These are phyloP conservation scores for Sextonia rubra DNA, from an alignment of 164 flowering plant species.

Conservation along the genomic window DNA sequence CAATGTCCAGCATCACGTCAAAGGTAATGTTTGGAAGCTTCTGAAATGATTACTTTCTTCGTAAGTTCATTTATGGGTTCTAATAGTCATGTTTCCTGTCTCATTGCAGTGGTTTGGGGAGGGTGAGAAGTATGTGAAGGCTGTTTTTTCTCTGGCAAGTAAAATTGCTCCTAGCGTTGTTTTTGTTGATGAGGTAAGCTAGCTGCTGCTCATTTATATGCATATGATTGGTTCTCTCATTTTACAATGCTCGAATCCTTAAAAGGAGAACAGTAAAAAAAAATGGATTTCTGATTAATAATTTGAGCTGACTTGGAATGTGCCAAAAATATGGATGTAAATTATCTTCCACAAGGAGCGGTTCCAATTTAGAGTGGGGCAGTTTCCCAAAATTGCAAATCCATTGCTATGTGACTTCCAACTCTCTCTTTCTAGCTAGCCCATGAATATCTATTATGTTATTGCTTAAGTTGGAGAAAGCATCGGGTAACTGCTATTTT, in stretches of 20 bases:
- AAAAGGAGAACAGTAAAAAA: too few species aligned
- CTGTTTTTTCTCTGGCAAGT: conserved; percentile 91
- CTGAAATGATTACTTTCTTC: neutral
- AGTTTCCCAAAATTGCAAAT: too few species aligned
- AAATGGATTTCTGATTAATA: neutral
- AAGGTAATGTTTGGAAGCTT: conserved; percentile 38
- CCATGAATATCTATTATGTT: too few species aligned
- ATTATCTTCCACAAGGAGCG: too few species aligned
- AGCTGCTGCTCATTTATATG: neutral
- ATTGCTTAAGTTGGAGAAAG: too few species aligned
- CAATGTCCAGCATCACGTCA: conserved; percentile 97
- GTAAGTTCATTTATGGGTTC: neutral
- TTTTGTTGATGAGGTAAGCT: conserved; percentile 90
- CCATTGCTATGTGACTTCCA: too few species aligned
- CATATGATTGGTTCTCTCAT: neutral
- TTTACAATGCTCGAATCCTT: neutral
- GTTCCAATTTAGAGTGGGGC: too few species aligned
- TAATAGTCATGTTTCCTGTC: neutral
- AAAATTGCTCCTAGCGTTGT: conserved; percentile 93
- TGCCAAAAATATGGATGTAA: too few species aligned
- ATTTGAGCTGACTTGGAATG: too few species aligned
- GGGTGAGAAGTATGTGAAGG: conserved; percentile 96
- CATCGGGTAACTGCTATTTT: too few species aligned
- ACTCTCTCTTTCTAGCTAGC: too few species aligned
- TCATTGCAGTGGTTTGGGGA: conserved; percentile 88